A percentile compares a stretch with the other conserved stretches of the same genome.
phyloP scores from a whole-genome alignment of 768 basidiomycete species.

The Leccinellum luteum region DNA sequence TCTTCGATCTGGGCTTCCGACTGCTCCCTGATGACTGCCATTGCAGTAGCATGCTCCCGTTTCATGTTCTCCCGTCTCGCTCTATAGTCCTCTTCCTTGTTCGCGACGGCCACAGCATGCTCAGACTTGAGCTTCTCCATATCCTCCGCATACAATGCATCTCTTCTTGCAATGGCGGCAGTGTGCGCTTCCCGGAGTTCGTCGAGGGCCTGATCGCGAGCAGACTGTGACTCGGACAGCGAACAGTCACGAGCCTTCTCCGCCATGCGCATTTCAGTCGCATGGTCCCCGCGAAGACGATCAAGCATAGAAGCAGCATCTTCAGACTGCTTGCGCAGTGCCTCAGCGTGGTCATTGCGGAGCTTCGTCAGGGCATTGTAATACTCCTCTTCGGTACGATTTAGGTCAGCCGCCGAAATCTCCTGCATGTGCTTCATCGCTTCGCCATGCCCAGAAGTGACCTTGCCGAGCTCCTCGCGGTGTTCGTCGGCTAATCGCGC shows the following conservation, averaged over 20 bases:
- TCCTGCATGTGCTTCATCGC: conserved; percentile 60
- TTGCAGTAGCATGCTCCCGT: conserved; percentile 34
- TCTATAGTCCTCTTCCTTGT: conserved; percentile 61
- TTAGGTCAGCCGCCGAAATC: conserved; percentile 52
- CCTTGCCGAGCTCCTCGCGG: conserved; percentile 46
- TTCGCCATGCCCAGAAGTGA: conserved; percentile 52
- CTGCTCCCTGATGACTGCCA: conserved; percentile 31
- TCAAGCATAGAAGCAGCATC: conserved; percentile 65
- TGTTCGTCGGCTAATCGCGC: conserved; percentile 52
- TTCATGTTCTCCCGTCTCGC: conserved; percentile 32
- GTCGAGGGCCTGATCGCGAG: conserved; percentile 57
- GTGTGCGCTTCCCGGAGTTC: conserved; percentile 73
- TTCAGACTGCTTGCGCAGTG: conserved; percentile 57
- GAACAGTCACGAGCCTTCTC: conserved; percentile 76
- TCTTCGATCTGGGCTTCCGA: conserved; percentile 52
- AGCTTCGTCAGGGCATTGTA: conserved; percentile 78
- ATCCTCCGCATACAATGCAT: conserved; percentile 61
- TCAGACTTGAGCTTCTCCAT: conserved; percentile 63
- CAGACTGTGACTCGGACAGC: conserved; percentile 70
- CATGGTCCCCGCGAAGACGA: conserved; percentile 74
- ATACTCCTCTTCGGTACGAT: conserved; percentile 76
- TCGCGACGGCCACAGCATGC: conserved; percentile 50
- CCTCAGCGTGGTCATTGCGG: conserved; percentile 66
- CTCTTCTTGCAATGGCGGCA: conserved; percentile 63
- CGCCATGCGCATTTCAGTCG: conserved; percentile 64